Conservation (phyloP, 805 yeast genomes). For the Grigorovia jiainica region DNA sequence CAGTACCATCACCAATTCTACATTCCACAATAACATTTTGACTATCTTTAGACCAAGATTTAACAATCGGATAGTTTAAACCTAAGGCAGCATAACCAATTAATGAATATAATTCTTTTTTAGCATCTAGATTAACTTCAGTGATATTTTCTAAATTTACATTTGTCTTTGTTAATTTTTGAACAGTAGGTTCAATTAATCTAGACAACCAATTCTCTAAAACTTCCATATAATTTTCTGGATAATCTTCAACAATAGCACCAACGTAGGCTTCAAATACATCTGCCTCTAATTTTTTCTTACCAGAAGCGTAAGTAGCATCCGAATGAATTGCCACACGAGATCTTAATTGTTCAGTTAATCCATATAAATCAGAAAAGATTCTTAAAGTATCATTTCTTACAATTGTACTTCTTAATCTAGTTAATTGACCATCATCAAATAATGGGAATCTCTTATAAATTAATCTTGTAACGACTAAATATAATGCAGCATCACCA, state of each 20-base stretch:
- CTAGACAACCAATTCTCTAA: slow-evolving; percentile 49
- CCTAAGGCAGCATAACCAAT: slow-evolving; percentile 67
- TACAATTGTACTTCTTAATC: slow-evolving; percentile 58
- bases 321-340: slow-evolving; percentile 33
- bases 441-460: slow-evolving; percentile 58
- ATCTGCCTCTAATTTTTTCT: slow-evolving; percentile 73
- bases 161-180: slow-evolving; percentile 14
- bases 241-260: slow-evolving; percentile 55
- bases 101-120: slow-evolving; percentile 63
- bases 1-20: slow-evolving; percentile 48
- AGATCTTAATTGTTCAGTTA: slow-evolving; percentile 46
- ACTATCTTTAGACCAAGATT: slow-evolving; percentile 26
- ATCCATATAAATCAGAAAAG: slow-evolving; percentile 61
- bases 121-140: slow-evolving; percentile 54
- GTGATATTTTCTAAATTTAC: slow-evolving; percentile 25
- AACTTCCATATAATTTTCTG: slow-evolving; percentile 34
- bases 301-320: slow-evolving; percentile 36
- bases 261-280: slow-evolving; percentile 92
- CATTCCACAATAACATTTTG: slow-evolving; percentile 56
- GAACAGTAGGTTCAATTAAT: slow-evolving; percentile 40
- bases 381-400: slow-evolving; percentile 62
- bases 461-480: slow-evolving; percentile 58
- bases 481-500: slow-evolving; percentile 80
- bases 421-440: slow-evolving; percentile 74
- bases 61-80: slow-evolving; percentile 45